Conservation (phyloP, 2,329 filamentous ascomycete genomes). For the Sporothrix pallida region DNA sequence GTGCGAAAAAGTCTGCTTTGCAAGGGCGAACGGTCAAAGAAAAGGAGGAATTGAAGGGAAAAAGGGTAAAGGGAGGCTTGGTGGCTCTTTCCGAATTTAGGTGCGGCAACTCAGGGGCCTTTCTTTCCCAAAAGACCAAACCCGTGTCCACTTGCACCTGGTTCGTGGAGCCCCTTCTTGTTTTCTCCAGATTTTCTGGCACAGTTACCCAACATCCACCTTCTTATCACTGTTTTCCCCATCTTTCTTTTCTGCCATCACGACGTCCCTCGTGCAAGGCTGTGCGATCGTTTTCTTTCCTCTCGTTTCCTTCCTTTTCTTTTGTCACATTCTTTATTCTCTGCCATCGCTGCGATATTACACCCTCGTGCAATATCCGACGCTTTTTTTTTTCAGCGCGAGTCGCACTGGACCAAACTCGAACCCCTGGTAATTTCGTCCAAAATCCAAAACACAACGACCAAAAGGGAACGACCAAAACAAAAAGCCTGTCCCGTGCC, state of each 20-base stretch:
- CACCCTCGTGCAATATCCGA: neutral
- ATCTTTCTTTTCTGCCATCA: constrained; percentile 25
- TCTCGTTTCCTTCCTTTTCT: neutral
- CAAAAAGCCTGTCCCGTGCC: constrained; percentile 10
- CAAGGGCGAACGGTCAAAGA: constrained; percentile 2
- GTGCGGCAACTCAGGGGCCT: constrained; percentile 24
- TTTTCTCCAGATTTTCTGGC: constrained; percentile 30
- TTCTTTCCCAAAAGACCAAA: neutral
- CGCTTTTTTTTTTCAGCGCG: constrained; percentile 1
- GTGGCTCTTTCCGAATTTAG: constrained; percentile 29
- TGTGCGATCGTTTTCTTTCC: neutral
- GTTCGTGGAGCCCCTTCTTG: constrained; percentile 23
- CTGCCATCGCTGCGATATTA: neutral
- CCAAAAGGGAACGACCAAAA: constrained; percentile 22
- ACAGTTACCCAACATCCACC: neutral
- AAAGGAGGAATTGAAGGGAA: neutral
- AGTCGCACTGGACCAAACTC: constrained; percentile 27
- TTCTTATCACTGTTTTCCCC: constrained; percentile 4
- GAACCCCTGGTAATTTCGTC: constrained; percentile 24
- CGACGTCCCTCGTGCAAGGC: neutral
- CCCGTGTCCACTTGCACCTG: constrained; percentile 20
- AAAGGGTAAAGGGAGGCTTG: neutral
- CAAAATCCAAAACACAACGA: constrained; percentile 27
- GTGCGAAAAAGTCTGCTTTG: constrained; percentile 21
- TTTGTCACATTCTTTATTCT: constrained; percentile 1